phyloP scores from a whole-genome alignment of 106 monocot genomes.

The Phalaenopsis aphrodite region DNA sequence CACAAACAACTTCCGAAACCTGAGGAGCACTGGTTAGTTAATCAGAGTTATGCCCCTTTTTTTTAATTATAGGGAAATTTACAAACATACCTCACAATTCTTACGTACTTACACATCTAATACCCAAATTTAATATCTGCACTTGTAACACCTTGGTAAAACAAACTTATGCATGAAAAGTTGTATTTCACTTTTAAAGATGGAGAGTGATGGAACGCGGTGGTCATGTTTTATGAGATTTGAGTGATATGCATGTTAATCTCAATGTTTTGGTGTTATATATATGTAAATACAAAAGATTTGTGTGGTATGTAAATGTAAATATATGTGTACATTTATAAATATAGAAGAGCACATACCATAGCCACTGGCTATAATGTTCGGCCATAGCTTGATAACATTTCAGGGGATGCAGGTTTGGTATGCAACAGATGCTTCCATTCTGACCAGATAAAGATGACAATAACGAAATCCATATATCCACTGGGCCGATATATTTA shows the following conservation, averaged over 20 bases:
- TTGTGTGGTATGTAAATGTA: background rate
- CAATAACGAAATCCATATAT: slow-evolving; percentile 49
- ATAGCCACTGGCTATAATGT: slow-evolving; percentile 81
- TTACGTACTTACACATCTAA: too few relatives aligned
- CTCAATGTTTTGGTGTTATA: too few relatives aligned
- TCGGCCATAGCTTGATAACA: slow-evolving; percentile 74
- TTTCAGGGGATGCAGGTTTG: slow-evolving; percentile 41
- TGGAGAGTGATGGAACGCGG: too few relatives aligned
- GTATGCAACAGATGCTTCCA: slow-evolving; percentile 26
- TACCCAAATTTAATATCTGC: too few relatives aligned
- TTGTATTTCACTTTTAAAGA: too few relatives aligned
- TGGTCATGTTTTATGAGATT: too few relatives aligned
- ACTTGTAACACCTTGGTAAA: too few relatives aligned
- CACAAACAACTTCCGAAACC: slow-evolving; percentile 11
- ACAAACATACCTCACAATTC: too few relatives aligned
- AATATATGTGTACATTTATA: too few relatives aligned
- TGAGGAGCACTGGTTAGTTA: background rate
- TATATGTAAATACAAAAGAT: background rate
- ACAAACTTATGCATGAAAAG: too few relatives aligned
- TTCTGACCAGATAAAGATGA: background rate
- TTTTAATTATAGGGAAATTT: too few relatives aligned
- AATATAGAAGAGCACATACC: slow-evolving; percentile 29
- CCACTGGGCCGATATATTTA: slow-evolving; percentile 75
- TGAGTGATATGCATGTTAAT: too few relatives aligned
- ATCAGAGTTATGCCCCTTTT: background rate